Base-by-base conservation (phyloP, 345 rosid genomes). In the Trapa bicornis region DNA sequence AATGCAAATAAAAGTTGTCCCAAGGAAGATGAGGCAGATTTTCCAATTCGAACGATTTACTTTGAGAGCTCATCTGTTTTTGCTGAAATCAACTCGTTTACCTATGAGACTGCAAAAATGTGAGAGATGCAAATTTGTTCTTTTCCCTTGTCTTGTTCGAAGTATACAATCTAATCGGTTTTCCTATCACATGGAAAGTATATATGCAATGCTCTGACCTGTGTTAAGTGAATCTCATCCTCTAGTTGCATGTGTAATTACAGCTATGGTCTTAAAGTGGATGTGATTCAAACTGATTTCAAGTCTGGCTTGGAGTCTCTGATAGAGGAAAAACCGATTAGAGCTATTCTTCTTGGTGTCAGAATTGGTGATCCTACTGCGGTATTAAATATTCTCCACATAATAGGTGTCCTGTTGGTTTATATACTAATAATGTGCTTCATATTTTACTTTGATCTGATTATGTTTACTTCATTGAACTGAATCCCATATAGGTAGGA, bases 321-420 rank as follows among this genome's bases (percentile, higher is more conserved):
- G 72, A 67, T 91, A 50, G 84, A 86, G 77, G 78, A 83, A 64
- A 87, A 85, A 71, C 91, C 95, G 29, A 86, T 94, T 61, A 76
- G 86, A 80, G 99, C 99, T 63, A 94, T 94, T 71, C 89, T 94
- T 72, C 99, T 94, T 70, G 99, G 99, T 61, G 99, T 94, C 64
- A 82, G 97, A 50, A 87, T 94, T 76, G 99, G 99, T 78, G 99
- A 94, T 81, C 99, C 99, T 71, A 94, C 99, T 45, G 99, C 99
- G 83, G 99, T 94, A 94, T 74, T 13, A 39, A 13, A 1, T 13
- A 64, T 41, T 17, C 67, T 14, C 35, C 29, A 22, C 29, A 22
- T 22, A 22, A 22, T 22, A 22, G 29, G 29, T 22, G 29, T 22
- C 29, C 29, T 22, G 29, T 22, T 22, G 29, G 29, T 22, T 22